Base-by-base conservation (phyloP, 139 green algal species). In the Closterium sp. region DNA sequence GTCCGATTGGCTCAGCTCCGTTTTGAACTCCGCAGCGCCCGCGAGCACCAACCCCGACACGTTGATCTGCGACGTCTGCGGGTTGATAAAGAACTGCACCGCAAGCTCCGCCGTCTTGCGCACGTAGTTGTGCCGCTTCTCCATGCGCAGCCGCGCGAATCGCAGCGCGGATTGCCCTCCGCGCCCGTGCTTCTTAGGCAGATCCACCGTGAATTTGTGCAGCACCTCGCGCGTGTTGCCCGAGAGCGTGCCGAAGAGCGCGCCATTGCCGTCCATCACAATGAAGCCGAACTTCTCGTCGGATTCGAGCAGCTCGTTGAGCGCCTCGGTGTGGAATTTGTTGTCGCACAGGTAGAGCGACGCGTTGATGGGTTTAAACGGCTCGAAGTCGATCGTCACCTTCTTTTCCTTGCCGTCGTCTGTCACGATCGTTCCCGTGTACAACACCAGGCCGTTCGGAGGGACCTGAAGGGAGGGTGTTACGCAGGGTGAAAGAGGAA, bases 361-460 rank as follows among this genome's bases (percentile, higher is more conserved):
- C 10, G 98, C 99, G 97, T 99, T 99, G 97, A 99, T 99, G 86
- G 98, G 97, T 95, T 99, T 99, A 97, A 99, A 99, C n/a, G 98
- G 98, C 96, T 99, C 98, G 95, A 99, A 99, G 95, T 99, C 98
- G 62, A 99, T 99, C 95, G 99, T 99, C 86, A 99, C 95, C 94
- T 99, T 99, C 95, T 98, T 98, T 94, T 99, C 98, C 96, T 99
- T 99, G 91, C 98, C 98, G 62, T 99, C 98, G 9, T 99, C 98
- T 22, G 98, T 99, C 92, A 99, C 91, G 86, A 99, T 97, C 7
- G 97, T 99, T 70, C 98, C 98, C 22, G 97, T 99, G 96, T 99
- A 99, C 5, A 99, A 89, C 13, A 99, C 97, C 42, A 99, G 96
- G 11, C 98, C 98, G 93, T 99, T 99, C 7, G 97, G 95, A 2